Evolutionary conservation across 2,329 filamentous ascomycete genomes (phyloP).

Genomic region (Diaporthe sp.): DNA sequence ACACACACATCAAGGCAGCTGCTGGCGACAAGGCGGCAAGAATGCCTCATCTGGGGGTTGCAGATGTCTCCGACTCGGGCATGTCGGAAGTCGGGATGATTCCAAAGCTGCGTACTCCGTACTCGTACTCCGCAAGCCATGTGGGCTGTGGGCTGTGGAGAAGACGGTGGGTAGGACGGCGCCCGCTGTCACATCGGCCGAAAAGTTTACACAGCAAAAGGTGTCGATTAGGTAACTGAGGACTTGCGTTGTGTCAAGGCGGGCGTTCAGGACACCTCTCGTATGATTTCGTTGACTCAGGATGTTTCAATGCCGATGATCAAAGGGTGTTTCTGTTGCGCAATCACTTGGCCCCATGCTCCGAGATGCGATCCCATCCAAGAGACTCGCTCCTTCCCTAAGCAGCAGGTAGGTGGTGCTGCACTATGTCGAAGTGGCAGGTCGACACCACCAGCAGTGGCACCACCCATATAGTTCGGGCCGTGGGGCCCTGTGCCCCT

Average conservation of each 20-base stretch:
- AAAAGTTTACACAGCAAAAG: background rate
- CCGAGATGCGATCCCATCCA: background rate
- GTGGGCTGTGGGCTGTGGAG: background rate
- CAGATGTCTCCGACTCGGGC: background rate
- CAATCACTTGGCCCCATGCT: conserved; percentile 18
- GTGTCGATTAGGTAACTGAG: background rate
- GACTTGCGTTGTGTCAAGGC: background rate
- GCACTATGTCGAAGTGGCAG: background rate
- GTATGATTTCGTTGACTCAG: conserved; percentile 20
- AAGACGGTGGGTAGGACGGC: background rate
- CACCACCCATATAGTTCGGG: background rate
- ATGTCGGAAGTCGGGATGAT: conserved; percentile 25
- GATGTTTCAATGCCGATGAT: background rate
- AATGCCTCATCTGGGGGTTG: background rate
- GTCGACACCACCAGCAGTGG: background rate
- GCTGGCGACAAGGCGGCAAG: background rate
- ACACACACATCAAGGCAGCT: background rate
- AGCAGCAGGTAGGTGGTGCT: background rate
- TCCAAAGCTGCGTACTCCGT: background rate
- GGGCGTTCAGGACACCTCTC: background rate
- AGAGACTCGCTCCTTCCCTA: background rate
- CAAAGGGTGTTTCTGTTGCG: background rate
- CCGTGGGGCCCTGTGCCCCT: conserved; percentile 6
- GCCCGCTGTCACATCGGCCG: conserved; percentile 4
- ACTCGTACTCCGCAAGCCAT: conserved; percentile 4